Evolutionary conservation across 2,329 filamentous ascomycete genomes (phyloP).

Genomic region (Grosmannia clavigera): DNA sequence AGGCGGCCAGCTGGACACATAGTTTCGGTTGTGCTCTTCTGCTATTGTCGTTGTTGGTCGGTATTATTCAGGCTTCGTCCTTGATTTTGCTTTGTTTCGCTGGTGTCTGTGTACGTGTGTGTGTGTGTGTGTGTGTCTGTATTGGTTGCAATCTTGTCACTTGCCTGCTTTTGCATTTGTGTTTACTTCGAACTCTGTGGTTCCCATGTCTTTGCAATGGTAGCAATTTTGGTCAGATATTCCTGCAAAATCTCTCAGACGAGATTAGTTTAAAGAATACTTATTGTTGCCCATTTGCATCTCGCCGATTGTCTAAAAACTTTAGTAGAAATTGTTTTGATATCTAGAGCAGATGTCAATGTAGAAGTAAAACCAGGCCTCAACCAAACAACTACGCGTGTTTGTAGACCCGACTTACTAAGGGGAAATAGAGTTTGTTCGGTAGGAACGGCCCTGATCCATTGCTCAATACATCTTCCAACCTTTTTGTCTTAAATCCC

Average conservation of each 20-base stretch:
- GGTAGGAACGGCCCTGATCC: neutral
- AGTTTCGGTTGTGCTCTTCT: neutral
- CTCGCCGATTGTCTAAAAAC: neutral
- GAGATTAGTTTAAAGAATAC: neutral
- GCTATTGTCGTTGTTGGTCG: neutral
- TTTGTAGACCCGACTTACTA: neutral
- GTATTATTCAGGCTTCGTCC: neutral
- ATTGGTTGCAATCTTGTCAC: neutral
- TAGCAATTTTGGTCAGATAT: neutral
- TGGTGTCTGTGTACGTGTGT: neutral
- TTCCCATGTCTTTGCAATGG: neutral
- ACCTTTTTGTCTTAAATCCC: neutral
- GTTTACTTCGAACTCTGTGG: neutral
- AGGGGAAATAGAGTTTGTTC: no score
- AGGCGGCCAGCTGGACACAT: conserved; percentile 10
- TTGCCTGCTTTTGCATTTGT: neutral
- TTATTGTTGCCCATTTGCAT: neutral
- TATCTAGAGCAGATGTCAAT: no score
- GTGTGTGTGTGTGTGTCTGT: neutral
- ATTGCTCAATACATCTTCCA: neutral
- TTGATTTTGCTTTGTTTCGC: neutral
- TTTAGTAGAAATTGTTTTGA: neutral
- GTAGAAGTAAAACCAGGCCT: no score
- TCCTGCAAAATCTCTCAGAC: neutral
- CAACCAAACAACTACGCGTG: neutral